Base-by-base conservation (phyloP, 768 basidiomycete genomes). In the Xanthoconium stramineum region DNA sequence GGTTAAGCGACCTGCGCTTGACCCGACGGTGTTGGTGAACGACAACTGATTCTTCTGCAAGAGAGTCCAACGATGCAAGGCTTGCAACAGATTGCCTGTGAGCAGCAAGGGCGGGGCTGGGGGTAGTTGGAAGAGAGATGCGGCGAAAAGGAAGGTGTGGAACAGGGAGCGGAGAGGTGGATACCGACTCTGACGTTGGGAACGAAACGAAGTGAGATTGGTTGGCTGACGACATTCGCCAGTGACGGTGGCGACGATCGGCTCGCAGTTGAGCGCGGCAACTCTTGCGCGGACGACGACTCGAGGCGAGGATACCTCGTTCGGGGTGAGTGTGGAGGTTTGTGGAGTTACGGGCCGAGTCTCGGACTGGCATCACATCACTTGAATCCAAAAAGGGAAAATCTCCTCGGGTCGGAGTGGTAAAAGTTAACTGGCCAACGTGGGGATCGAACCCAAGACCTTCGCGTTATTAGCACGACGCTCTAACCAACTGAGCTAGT, bases 401-500 rank as follows among this genome's bases (percentile, higher is more conserved):
- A 0, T 15, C 9, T 9, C 29, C 15, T n/a, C 5, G n/a, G 4
- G 1, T 19, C 29, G 29, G 50, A 5, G 1, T 35, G 36, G 24
- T 17, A 12, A 53, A 58, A 63, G 63, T n/a, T 5, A 5, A 9
- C 0, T 66, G 83, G 83, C 83, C 83, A 83, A 82, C 82, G 79
- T 84, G 83, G 83, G 84, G 83, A 78, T 85, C 83, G 84, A 85
- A 86, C 83, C 84, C 83, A 86, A 81, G 84, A 84, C 85, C 66
- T 68, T 68, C 68, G 66, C 68, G 68, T 69, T 68, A 68, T 68
- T 68, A 68, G 66, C 66, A 68, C 66, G 66, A 68, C 67, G 66
- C 66, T 68, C 66, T 68, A 68, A 68, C 66, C 66, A 68, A 67
- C 66, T 68, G 66, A 68, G 68, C 68, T 68, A 68, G 68, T 60